Conservation (phyloP, 2,329 filamentous ascomycete genomes). For the Verticillium klebahnii region DNA sequence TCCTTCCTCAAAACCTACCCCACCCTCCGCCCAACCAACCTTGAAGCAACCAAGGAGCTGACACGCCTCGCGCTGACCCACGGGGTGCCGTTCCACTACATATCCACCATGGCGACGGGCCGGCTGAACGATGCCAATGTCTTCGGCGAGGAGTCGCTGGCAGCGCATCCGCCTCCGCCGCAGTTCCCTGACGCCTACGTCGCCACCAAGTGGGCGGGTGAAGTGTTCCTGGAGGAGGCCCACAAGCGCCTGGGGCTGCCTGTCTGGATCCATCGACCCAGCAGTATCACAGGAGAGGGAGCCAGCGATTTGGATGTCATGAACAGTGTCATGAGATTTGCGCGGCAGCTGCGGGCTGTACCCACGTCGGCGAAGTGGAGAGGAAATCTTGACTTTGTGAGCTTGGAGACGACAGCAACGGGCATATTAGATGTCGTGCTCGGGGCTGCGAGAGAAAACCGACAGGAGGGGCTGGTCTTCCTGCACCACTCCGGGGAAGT, state of each 20-base stretch:
- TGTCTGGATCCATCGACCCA: conserved; percentile 21
- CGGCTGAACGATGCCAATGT: not conserved
- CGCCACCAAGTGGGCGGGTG: conserved; percentile 28
- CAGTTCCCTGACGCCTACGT: conserved; percentile 24
- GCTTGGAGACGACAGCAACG: too few species aligned
- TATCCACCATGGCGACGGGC: conserved; percentile 26
- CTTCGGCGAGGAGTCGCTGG: too few species aligned
- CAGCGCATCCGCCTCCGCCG: conserved; percentile 6
- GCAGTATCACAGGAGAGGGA: not conserved
- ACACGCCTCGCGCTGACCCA: conserved; percentile 15
- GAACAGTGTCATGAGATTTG: not conserved
- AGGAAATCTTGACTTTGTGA: too few species aligned
- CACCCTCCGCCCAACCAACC: conserved; percentile 20
- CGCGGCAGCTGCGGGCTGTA: too few species aligned
- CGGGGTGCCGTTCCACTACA: conserved; percentile 28
- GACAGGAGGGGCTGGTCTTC: too few species aligned
- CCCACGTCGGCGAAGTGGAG: too few species aligned
- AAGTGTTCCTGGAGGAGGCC: conserved; percentile 23
- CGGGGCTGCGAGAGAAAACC: too few species aligned
- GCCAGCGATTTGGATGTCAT: not conserved
- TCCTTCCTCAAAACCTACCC: conserved; percentile 26
- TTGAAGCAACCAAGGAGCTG: conserved; percentile 22
- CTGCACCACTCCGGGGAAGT: too few species aligned
- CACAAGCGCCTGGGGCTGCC: conserved; percentile 7
- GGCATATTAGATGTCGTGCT: too few species aligned